Conservation (phyloP, 192 early-diverging fungal species). For the Gaertneriomyces sp. region DNA sequence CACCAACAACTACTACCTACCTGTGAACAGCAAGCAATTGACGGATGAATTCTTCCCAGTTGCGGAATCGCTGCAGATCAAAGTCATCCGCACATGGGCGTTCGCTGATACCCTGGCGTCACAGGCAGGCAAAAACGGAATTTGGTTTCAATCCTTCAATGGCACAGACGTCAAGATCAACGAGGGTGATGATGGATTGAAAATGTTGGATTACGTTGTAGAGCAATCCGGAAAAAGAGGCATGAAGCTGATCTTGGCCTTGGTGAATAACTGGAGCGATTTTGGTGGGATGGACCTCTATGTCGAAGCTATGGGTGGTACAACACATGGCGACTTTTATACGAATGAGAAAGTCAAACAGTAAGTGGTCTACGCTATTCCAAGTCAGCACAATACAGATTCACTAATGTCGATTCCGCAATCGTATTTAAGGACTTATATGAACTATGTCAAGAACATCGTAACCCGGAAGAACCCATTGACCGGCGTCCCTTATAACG, state of each 20-base stretch:
- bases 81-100: slow-evolving; percentile 39
- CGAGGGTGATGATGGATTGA: slow-evolving; percentile 26
- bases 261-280: slow-evolving; percentile 41
- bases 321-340: slow-evolving; percentile 37
- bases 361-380: not conserved
- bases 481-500: slow-evolving; percentile 34
- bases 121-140: not conserved
- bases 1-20: slow-evolving; percentile 32
- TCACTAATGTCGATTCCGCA: no score
- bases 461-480: slow-evolving; percentile 32
- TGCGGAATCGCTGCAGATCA: slow-evolving; percentile 8
- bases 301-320: slow-evolving; percentile 29
- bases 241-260: slow-evolving; percentile 32
- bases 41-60: slow-evolving; percentile 23
- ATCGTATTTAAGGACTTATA: slow-evolving; percentile 14
- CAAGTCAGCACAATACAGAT: no score
- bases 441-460: slow-evolving; percentile 32
- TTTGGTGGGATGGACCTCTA: slow-evolving; percentile 41
- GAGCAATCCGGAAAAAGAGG: slow-evolving; percentile 19
- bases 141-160: slow-evolving; percentile 27
- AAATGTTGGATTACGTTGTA: slow-evolving; percentile 33
- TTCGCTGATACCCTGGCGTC: slow-evolving; percentile 19
- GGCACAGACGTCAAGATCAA: slow-evolving; percentile 13
- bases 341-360: slow-evolving; percentile 21
- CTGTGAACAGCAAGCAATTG: slow-evolving; percentile 5